Base-by-base conservation (phyloP, 2,329 filamentous ascomycete species). In the Aspergillus uvarum region DNA sequence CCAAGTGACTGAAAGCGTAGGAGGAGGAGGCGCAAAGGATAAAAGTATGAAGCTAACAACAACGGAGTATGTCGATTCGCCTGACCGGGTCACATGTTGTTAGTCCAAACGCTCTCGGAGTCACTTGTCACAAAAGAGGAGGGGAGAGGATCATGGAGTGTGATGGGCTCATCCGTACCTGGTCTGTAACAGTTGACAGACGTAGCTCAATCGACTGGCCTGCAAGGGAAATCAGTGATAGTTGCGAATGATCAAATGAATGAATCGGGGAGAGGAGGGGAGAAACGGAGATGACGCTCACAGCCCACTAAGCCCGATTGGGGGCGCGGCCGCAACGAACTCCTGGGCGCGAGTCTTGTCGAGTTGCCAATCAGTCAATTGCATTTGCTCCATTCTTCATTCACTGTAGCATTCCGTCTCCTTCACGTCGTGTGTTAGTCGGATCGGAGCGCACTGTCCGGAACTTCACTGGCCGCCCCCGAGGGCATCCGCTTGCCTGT, bases 71-170 rank as follows among this genome's bases (percentile, higher is more conserved):
- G 60, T 56, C 55, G 59, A 59, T 51, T 64, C 58, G 58, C 56
- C 64, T 67, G 65, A 65, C 51, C 51, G 49, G 49, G 63, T 65
- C 63, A 65, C 63, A 64, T 65, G 63, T 60, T 48, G 58, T 62
- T 51, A 64, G 62, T 61, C 35, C 42, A 29, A 47, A 42, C 29
- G 48, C 31, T 47, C 38, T 49, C 44, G 31, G 29, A 58, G 53
- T 51, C 21, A 24, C 31, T 50, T 51, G 59, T 49, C 16, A 21
- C 19, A 7, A 44, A 19, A 44, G 35, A 22, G 14, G 8, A 49
- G 42, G 42, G 10, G 6, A 26, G 7, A 51, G 42, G 50, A 35
- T 50, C 24, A 44, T 38, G 26, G 29, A 51, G 51, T 12, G 48
- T 32, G 12, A 56, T 47, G 48, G 14, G 14, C 38, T 44, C 38